Evolutionary conservation across 257 asterid species (phyloP).

Genomic region (Solanum habrochaites): DNA sequence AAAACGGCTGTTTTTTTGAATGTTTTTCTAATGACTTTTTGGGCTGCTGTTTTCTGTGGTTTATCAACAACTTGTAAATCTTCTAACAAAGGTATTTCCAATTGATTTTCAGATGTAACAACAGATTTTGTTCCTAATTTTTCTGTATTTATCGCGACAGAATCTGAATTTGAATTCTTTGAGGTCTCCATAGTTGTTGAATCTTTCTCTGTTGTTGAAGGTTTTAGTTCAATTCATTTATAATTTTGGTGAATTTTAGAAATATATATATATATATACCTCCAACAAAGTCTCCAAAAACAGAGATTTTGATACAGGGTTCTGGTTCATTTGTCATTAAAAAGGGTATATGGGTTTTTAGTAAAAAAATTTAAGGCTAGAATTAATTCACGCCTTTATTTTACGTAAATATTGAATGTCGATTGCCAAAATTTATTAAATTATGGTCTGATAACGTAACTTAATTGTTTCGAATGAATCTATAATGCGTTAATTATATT

Average conservation of each 20-base stretch:
- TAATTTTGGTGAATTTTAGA: background rate
- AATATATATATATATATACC: background rate
- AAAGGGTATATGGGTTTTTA: background rate
- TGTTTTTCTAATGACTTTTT: constrained; percentile 55
- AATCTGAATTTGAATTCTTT: background rate
- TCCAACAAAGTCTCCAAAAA: background rate
- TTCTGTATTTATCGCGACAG: background rate
- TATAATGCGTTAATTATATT: background rate
- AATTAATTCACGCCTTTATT: background rate
- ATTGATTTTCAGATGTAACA: constrained; percentile 5
- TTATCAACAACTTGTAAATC: constrained; percentile 6
- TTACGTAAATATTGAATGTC: background rate
- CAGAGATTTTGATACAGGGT: background rate
- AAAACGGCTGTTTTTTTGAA: constrained; percentile 70
- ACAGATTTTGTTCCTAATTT: background rate
- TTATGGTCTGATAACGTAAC: background rate
- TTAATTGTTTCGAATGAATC: background rate
- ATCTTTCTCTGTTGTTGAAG: background rate
- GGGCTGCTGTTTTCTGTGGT: constrained; percentile 35
- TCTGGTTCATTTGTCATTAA: background rate
- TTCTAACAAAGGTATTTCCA: constrained; percentile 31
- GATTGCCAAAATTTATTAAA: background rate
- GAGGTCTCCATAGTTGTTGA: background rate
- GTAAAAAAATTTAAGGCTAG: background rate
- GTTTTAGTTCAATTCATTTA: background rate